Conservation (phyloP, 768 basidiomycete genomes). For the Phaffia tasmanica region DNA sequence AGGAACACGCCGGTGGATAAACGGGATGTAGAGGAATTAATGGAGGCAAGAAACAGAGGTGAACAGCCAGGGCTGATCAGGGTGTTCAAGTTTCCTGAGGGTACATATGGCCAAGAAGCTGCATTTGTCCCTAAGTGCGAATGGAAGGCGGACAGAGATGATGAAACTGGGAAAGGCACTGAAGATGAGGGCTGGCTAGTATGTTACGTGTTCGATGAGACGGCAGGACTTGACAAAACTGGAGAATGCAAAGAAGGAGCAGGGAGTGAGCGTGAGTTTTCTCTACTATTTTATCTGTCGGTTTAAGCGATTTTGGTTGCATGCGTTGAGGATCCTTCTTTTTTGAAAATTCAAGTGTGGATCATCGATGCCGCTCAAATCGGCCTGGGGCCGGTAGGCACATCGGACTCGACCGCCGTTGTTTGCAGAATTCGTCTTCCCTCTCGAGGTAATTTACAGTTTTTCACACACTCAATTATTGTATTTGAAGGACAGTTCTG, state of each 20-base stretch:
- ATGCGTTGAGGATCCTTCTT: neutral
- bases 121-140: slow-evolving; percentile 36
- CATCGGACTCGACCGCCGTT: slow-evolving; percentile 24
- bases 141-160: neutral
- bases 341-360: slow-evolving; percentile 31
- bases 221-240: slow-evolving; percentile 31
- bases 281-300: neutral
- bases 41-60: slow-evolving; percentile 31
- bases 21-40: slow-evolving; percentile 32
- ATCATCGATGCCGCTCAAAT: slow-evolving; percentile 39
- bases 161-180: neutral
- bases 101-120: slow-evolving; percentile 38
- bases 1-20: slow-evolving; percentile 31
- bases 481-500: neutral
- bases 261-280: slow-evolving; percentile 33
- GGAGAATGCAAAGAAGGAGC: slow-evolving; percentile 31
- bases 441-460: slow-evolving; percentile 26
- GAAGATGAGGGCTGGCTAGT: slow-evolving; percentile 41
- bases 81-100: slow-evolving; percentile 36
- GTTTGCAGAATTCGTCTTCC: slow-evolving; percentile 36
- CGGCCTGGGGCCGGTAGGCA: slow-evolving; percentile 29
- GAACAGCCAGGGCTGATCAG: slow-evolving; percentile 31
- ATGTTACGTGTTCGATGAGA: slow-evolving; percentile 40
- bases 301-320: neutral
- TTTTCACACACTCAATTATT: neutral